Percentiles rank a stretch among this genome's conserved stretches.
Conservation (phyloP, 2,329 filamentous ascomycete genomes). For the Fusarium penzigii region DNA sequence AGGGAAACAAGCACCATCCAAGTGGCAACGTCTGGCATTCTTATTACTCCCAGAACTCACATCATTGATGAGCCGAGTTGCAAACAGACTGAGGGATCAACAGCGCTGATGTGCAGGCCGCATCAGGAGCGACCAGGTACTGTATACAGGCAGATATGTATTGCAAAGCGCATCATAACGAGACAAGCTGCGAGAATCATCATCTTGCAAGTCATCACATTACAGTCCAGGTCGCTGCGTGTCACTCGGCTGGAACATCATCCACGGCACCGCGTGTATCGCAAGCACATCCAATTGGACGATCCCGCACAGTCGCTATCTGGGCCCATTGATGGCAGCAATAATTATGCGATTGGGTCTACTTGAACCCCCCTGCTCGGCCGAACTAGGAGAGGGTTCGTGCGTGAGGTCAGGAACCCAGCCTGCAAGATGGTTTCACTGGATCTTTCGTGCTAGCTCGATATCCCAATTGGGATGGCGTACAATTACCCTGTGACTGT, state of each 20-base stretch:
- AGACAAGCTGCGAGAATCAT: background rate
- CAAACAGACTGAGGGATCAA: too few relatives aligned
- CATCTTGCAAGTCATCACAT: background rate
- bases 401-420: background rate
- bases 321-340: background rate
- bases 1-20: background rate
- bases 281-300: slow-evolving; percentile 6
- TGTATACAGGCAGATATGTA: background rate
- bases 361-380: background rate
- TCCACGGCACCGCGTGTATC: slow-evolving; percentile 1
- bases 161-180: background rate
- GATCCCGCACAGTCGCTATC: background rate
- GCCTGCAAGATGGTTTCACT: background rate
- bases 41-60: slow-evolving; percentile 3
- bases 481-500: background rate
- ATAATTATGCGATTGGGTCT: background rate
- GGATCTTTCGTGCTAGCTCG: background rate
- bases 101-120: slow-evolving; percentile 5
- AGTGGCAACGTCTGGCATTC: slow-evolving; percentile 2
- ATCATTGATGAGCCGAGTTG: background rate
- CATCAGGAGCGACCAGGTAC: slow-evolving; percentile 1
- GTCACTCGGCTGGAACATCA: too few relatives aligned
- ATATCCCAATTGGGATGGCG: background rate
- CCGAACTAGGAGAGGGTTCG: background rate
- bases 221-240: too few relatives aligned